Evolutionary conservation across 208 protist species (phyloP).

Genomic region (Phytomonas francai): DNA sequence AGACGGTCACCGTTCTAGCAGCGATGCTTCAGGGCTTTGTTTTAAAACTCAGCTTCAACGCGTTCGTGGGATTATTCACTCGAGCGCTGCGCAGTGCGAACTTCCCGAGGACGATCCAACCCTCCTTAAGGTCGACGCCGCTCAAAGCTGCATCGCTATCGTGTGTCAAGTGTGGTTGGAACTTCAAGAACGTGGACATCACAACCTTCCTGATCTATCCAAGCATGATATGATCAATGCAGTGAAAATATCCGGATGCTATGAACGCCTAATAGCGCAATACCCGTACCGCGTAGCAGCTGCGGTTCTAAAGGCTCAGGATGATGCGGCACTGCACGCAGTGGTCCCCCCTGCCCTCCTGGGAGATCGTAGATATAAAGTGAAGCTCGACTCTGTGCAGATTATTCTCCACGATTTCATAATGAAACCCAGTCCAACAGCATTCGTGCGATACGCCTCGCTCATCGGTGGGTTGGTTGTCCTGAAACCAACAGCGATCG

Average conservation of each 20-base stretch:
- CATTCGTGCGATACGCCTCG: slow-evolving; percentile 36
- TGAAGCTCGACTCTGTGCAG: slow-evolving; percentile 11
- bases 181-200: slow-evolving; percentile 23
- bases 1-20: neutral
- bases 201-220: slow-evolving; percentile 34
- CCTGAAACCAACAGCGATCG: slow-evolving; percentile 31
- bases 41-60: slow-evolving; percentile 5
- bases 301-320: slow-evolving; percentile 26
- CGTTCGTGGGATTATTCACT: slow-evolving; percentile 37
- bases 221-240: slow-evolving; percentile 20
- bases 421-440: slow-evolving; percentile 29
- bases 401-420: slow-evolving; percentile 47
- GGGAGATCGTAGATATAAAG: neutral
- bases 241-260: slow-evolving; percentile 20
- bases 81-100: slow-evolving; percentile 28
- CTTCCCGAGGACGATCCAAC: slow-evolving; percentile 15
- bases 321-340: slow-evolving; percentile 10
- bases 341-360: slow-evolving; percentile 15
- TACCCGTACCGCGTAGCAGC: slow-evolving; percentile 25
- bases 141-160: slow-evolving; percentile 13
- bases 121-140: slow-evolving; percentile 44
- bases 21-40: neutral
- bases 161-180: slow-evolving; percentile 34
- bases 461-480: slow-evolving; percentile 21
- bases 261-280: slow-evolving; percentile 34